These are phyloP conservation scores for Endothia cerciana DNA, from an alignment of 2,329 filamentous ascomycete species.

Conservation along the genomic window DNA sequence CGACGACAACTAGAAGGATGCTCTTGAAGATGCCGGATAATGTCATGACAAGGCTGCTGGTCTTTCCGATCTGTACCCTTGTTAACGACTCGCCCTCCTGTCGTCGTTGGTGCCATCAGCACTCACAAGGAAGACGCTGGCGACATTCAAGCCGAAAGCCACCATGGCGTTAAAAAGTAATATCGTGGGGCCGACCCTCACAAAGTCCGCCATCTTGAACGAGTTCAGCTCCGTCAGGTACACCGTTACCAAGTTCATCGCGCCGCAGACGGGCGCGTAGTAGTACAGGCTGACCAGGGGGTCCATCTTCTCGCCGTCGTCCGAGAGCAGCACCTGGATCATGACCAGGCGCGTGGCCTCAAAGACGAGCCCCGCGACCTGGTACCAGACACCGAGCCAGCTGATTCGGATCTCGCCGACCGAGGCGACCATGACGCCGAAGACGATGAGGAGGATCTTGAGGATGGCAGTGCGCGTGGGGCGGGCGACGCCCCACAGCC, in stretches of 20 bases:
- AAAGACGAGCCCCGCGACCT: slow-evolving; percentile 76
- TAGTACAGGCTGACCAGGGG: slow-evolving; percentile 88
- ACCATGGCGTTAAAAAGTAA: slow-evolving; percentile 72
- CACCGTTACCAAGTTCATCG: slow-evolving; percentile 76
- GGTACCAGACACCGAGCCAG: slow-evolving; percentile 67
- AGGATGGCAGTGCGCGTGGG: slow-evolving; percentile 49
- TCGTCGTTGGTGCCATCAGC: neutral
- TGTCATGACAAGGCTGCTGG: slow-evolving; percentile 82
- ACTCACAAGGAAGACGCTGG: slow-evolving; percentile 83
- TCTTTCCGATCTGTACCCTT: slow-evolving; percentile 74
- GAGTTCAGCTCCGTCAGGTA: slow-evolving; percentile 69
- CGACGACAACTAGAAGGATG: slow-evolving; percentile 77
- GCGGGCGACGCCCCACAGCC: slow-evolving; percentile 58
- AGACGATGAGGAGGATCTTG: slow-evolving; percentile 57
- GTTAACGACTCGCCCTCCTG: neutral
- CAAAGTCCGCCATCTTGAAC: slow-evolving; percentile 69
- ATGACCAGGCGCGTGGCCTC: slow-evolving; percentile 83
- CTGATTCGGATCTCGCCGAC: slow-evolving; percentile 71
- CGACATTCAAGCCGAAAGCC: slow-evolving; percentile 80
- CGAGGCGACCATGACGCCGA: slow-evolving; percentile 56
- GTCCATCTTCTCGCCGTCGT: slow-evolving; percentile 81
- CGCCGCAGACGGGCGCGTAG: slow-evolving; percentile 81
- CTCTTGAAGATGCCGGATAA: slow-evolving; percentile 87
- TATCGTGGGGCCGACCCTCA: slow-evolving; percentile 65
- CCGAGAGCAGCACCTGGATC: slow-evolving; percentile 81